Percentiles rank a stretch among this genome's conserved stretches.
Evolutionary conservation across 208 protist genomes (phyloP).

Genomic region (Angomonas desouzai): DNA sequence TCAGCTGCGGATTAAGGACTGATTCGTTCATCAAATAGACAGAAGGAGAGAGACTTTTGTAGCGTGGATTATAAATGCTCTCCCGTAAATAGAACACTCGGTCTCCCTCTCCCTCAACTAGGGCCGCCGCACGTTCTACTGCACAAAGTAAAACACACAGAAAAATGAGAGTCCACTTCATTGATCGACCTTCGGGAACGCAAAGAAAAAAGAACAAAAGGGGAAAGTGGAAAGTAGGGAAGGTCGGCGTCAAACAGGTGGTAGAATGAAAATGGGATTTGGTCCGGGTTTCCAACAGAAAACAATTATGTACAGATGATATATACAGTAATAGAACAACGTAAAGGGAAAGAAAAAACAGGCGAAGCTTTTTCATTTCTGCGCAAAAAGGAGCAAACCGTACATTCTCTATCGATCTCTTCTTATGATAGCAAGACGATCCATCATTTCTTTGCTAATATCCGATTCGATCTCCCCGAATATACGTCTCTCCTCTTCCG

Average conservation of each 20-base stretch:
- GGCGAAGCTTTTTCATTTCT: neutral
- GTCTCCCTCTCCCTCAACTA: neutral
- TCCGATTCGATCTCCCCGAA: neutral
- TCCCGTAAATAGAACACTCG: neutral
- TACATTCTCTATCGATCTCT: neutral
- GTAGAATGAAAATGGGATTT: too few species aligned
- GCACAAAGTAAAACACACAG: too few species aligned
- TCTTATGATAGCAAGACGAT: constrained; percentile 1
- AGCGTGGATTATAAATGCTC: constrained; percentile 1
- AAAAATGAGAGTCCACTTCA: too few species aligned
- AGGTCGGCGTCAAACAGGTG: too few species aligned
- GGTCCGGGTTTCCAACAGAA: neutral
- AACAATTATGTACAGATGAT: neutral
- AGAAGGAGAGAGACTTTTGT: neutral
- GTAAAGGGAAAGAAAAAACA: neutral
- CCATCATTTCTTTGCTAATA: constrained; percentile 10
- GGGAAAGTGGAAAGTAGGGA: neutral
- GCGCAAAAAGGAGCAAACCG: neutral
- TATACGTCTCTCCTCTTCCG: constrained; percentile 1
- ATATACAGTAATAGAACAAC: too few species aligned
- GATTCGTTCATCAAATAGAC: neutral
- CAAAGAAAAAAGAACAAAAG: too few species aligned
- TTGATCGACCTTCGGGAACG: too few species aligned
- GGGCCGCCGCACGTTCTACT: neutral
- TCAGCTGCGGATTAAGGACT: neutral